A percentile compares a stretch with the other conserved stretches of the same genome.
Conservation (phyloP, 2,329 filamentous ascomycete genomes). For the Colletotrichum gloeosporioides region DNA sequence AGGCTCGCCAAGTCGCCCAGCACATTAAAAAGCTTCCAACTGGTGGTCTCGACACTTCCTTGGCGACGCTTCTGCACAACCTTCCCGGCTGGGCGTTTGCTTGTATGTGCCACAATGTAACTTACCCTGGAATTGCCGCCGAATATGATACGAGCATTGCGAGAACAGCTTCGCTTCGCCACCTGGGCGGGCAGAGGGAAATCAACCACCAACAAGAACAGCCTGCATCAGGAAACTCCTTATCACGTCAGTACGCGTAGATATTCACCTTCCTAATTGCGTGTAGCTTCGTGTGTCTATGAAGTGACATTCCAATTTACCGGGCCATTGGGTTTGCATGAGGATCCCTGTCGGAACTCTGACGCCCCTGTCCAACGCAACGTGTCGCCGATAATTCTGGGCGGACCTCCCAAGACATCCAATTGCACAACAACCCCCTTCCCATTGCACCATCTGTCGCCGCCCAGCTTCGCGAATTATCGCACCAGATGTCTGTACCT, state of each 20-base stretch:
- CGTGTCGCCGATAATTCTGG: background rate
- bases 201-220: background rate
- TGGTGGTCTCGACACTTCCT: background rate
- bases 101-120: background rate
- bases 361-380: background rate
- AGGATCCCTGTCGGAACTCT: background rate
- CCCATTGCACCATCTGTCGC: background rate
- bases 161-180: background rate
- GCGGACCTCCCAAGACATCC: background rate
- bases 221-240: background rate
- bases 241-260: background rate
- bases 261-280: background rate
- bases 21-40: background rate
- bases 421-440: background rate
- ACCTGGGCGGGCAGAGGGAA: background rate
- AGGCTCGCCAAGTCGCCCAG: background rate
- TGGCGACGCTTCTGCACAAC: background rate
- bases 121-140: background rate
- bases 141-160: background rate
- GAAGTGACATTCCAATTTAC: background rate
- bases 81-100: constrained; percentile 10
- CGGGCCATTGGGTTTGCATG: background rate
- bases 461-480: background rate
- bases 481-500: background rate
- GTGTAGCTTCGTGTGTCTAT: background rate